phyloP scores from a whole-genome alignment of 1,139 yeast species.

The Geotrichum cucujoidarum region DNA sequence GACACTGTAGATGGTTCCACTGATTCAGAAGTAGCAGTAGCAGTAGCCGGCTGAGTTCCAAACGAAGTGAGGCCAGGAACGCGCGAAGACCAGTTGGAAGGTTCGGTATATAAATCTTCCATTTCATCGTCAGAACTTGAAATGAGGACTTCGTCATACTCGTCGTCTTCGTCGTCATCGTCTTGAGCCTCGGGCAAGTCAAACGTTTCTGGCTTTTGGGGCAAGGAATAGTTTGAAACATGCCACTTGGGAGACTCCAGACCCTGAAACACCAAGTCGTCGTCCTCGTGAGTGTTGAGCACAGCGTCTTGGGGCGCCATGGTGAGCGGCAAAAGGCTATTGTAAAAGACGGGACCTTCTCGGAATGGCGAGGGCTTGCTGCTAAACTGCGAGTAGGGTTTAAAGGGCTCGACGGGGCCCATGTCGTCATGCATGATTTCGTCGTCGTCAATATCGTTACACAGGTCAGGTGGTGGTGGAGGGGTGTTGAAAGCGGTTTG shows the following conservation, averaged over 20 bases:
- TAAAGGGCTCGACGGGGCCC: conserved; percentile 7
- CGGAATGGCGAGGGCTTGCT: neutral
- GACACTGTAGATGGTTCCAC: neutral
- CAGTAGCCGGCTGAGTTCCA: conserved; percentile 1
- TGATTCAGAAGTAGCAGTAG: neutral
- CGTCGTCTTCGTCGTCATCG: conserved; percentile 9
- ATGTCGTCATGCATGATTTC: conserved; percentile 1
- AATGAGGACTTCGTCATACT: neutral
- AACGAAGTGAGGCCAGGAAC: conserved; percentile 9
- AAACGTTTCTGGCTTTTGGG: neutral
- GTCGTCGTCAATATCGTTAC: neutral
- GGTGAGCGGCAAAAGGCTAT: neutral
- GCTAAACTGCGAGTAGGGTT: conserved; percentile 2
- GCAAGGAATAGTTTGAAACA: neutral
- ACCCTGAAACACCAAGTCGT: neutral
- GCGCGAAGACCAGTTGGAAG: neutral
- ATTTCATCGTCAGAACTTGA: conserved; percentile 7
- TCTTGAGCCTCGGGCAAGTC: conserved; percentile 3
- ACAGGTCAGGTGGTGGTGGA: neutral
- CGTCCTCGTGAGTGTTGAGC: conserved; percentile 2
- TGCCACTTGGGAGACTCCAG: neutral
- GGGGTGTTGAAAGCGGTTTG: neutral
- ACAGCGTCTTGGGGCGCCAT: conserved; percentile 4
- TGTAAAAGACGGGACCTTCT: neutral
- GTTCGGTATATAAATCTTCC: conserved; percentile 7